These are phyloP conservation scores for Clavispora fructus DNA, from an alignment of 805 yeast genomes.

Conservation along the genomic window DNA sequence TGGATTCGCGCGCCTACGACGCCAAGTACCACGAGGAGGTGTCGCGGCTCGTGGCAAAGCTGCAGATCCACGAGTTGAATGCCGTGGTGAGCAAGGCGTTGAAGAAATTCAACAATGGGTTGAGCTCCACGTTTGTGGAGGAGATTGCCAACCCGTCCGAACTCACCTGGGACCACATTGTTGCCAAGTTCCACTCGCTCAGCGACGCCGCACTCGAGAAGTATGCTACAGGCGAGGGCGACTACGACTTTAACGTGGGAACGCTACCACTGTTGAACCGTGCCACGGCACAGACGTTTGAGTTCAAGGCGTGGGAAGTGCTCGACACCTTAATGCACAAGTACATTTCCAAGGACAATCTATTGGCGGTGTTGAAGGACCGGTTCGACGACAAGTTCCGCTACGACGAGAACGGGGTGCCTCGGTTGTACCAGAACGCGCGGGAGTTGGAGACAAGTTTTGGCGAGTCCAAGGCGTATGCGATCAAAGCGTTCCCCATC, in stretches of 20 bases:
- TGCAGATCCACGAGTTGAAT: slow-evolving; percentile 31
- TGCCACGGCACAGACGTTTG: slow-evolving; percentile 38
- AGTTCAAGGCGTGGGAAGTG: slow-evolving; percentile 58
- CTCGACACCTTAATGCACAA: slow-evolving; percentile 58
- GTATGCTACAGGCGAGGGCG: slow-evolving; percentile 15
- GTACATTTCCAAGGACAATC: slow-evolving; percentile 59
- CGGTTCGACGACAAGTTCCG: slow-evolving; percentile 78
- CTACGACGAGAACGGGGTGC: slow-evolving; percentile 78
- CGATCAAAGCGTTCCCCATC: slow-evolving; percentile 55
- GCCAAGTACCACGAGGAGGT: slow-evolving; percentile 11
- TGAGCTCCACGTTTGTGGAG: slow-evolving; percentile 49
- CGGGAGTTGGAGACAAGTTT: slow-evolving; percentile 67
- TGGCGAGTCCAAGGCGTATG: slow-evolving; percentile 50
- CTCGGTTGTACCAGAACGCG: slow-evolving; percentile 72
- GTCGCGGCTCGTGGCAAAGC: slow-evolving; percentile 28
- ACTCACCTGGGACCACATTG: slow-evolving; percentile 17
- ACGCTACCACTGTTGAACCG: slow-evolving; percentile 39
- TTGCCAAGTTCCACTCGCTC: slow-evolving; percentile 48
- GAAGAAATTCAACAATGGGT: slow-evolving; percentile 41
- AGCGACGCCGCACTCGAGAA: slow-evolving; percentile 7
- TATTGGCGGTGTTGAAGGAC: slow-evolving; percentile 64
- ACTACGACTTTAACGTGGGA: slow-evolving; percentile 65
- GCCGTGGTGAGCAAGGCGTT: slow-evolving; percentile 30
- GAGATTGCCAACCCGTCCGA: slow-evolving; percentile 47
- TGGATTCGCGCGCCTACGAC: slow-evolving; percentile 18